phyloP scores from a whole-genome alignment of 177 flowering plant genomes.

The Telopea speciosissima region DNA sequence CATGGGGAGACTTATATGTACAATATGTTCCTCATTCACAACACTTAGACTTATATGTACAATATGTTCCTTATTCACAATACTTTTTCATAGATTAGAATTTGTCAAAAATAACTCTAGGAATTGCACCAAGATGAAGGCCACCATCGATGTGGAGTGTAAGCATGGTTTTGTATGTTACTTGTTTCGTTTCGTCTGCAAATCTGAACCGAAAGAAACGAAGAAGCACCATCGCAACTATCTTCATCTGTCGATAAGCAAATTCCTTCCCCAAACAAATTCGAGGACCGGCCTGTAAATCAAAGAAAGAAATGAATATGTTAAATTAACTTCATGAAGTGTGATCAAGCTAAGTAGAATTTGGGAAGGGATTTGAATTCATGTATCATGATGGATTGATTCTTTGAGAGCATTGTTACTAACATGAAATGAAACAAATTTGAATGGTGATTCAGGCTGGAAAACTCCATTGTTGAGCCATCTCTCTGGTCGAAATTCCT shows the following conservation, averaged over 20 bases:
- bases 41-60: too few relatives aligned
- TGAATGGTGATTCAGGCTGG: constrained; percentile 25
- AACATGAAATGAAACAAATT: constrained; percentile 36
- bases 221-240: constrained; percentile 24
- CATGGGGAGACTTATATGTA: too few relatives aligned
- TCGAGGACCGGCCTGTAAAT: constrained; percentile 33
- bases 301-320: background rate
- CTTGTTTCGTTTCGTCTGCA: constrained; percentile 23
- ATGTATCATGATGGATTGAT: background rate
- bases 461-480: constrained; percentile 32
- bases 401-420: background rate
- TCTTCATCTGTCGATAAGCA: constrained; percentile 28
- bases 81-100: too few relatives aligned
- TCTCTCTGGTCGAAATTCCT: constrained; percentile 34
- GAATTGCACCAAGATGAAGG: constrained; percentile 1
- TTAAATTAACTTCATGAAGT: background rate
- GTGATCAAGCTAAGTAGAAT: background rate
- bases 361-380: background rate
- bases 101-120: too few relatives aligned
- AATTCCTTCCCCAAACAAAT: constrained; percentile 28
- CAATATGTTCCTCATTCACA: too few relatives aligned
- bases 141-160: constrained; percentile 39
- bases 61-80: too few relatives aligned
- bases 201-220: constrained; percentile 26
- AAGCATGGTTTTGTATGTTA: constrained; percentile 33